Evolutionary conservation across 106 monocot genomes (phyloP).

Genomic region (Acorus calamus): DNA sequence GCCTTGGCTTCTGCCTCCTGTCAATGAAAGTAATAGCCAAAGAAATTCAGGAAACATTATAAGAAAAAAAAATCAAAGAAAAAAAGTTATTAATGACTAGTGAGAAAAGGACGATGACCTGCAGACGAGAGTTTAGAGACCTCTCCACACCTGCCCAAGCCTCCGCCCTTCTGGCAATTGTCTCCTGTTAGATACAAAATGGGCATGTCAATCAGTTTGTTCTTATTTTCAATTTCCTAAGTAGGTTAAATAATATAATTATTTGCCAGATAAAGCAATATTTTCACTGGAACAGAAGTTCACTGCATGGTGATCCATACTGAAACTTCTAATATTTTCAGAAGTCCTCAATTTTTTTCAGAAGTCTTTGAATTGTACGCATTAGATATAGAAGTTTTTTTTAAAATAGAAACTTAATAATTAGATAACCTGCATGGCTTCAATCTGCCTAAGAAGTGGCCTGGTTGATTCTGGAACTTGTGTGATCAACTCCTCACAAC

Average conservation of each 20-base stretch:
- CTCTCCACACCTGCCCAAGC: conserved; percentile 95
- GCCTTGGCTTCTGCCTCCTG: conserved; percentile 99
- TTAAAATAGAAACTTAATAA: too few relatives aligned
- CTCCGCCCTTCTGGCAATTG: conserved; percentile 73
- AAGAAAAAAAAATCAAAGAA: conserved; percentile 1
- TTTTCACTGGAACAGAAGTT: too few relatives aligned
- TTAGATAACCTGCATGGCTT: conserved; percentile 81
- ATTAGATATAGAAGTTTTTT: too few relatives aligned
- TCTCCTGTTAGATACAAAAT: conserved; percentile 44
- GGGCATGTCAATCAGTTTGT: too few relatives aligned
- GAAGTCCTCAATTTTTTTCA: too few relatives aligned
- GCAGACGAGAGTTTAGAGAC: conserved; percentile 70
- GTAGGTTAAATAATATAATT: too few relatives aligned
- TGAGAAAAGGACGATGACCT: conserved; percentile 33
- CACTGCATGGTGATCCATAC: too few relatives aligned
- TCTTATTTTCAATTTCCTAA: too few relatives aligned
- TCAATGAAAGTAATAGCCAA: not conserved
- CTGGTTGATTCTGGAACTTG: conserved; percentile 96
- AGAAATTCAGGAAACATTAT: not conserved
- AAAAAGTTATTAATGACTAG: not conserved
- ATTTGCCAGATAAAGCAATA: too few relatives aligned
- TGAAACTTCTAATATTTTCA: too few relatives aligned
- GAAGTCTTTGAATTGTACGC: too few relatives aligned
- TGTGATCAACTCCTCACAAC: conserved; percentile 83
- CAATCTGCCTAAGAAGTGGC: conserved; percentile 92